phyloP scores from a whole-genome alignment of 2,329 filamentous ascomycete species.

The Calycina herbarum region DNA sequence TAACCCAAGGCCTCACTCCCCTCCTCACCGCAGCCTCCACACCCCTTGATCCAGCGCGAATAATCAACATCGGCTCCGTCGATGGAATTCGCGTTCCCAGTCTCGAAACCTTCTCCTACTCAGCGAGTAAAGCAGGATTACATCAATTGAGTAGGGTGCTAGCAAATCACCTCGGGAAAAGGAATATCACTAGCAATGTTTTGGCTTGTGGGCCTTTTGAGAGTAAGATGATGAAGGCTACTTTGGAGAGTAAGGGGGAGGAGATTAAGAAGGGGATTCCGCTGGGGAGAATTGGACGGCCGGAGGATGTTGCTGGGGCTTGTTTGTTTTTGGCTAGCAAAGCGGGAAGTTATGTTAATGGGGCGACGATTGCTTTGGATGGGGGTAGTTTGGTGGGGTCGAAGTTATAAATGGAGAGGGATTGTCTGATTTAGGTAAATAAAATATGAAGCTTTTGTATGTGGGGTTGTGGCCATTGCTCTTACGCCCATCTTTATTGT shows the following conservation, averaged over 20 bases:
- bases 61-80: slow-evolving; percentile 66
- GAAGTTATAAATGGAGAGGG: slow-evolving; percentile 44
- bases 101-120: slow-evolving; percentile 61
- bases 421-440: neutral
- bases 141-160: slow-evolving; percentile 66
- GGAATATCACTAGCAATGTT: slow-evolving; percentile 64
- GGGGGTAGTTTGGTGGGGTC: slow-evolving; percentile 51
- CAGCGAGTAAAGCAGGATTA: slow-evolving; percentile 61
- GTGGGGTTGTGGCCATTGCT: no score
- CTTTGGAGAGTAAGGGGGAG: slow-evolving; percentile 58
- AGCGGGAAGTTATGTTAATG: slow-evolving; percentile 67
- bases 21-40: slow-evolving; percentile 55
- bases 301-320: slow-evolving; percentile 69
- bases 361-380: slow-evolving; percentile 63
- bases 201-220: slow-evolving; percentile 72
- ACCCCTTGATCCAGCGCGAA: slow-evolving; percentile 49
- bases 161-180: slow-evolving; percentile 59
- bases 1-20: slow-evolving; percentile 62
- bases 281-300: slow-evolving; percentile 64
- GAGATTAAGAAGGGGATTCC: slow-evolving; percentile 61
- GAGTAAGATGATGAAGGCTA: slow-evolving; percentile 73
- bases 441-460: neutral
- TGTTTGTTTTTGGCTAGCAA: slow-evolving; percentile 69
- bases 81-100: slow-evolving; percentile 61
- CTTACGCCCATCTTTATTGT: no score